Evolutionary conservation across 2,329 filamentous ascomycete species (phyloP).

Genomic region (Cytospora schulzeri): DNA sequence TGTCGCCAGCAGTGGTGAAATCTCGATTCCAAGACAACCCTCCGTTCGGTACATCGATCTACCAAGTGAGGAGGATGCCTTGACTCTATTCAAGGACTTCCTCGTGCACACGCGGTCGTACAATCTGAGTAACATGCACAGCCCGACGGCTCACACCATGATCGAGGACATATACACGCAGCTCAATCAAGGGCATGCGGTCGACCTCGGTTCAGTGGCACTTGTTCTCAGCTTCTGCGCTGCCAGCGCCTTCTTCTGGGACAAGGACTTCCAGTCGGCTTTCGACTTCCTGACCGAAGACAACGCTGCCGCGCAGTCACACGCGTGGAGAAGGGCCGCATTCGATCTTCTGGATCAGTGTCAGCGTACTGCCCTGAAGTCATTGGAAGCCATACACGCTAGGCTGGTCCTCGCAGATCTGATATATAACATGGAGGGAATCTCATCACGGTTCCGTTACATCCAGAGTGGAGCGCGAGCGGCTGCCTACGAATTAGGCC

Average conservation of each 20-base stretch:
- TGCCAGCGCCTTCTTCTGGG: slow-evolving; percentile 36
- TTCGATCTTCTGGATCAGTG: slow-evolving; percentile 41
- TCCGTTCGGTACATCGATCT: slow-evolving; percentile 14
- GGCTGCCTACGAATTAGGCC: slow-evolving; percentile 38
- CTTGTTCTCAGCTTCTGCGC: slow-evolving; percentile 35
- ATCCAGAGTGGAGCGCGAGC: slow-evolving; percentile 36
- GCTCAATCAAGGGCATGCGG: slow-evolving; percentile 22
- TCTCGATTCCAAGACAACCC: background rate
- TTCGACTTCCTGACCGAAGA: slow-evolving; percentile 29
- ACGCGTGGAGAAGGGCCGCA: slow-evolving; percentile 39
- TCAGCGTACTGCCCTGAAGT: slow-evolving; percentile 34
- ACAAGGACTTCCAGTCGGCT: slow-evolving; percentile 1
- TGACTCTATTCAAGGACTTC: slow-evolving; percentile 35
- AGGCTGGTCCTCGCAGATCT: slow-evolving; percentile 42
- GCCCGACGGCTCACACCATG: slow-evolving; percentile 29
- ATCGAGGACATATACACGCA: slow-evolving; percentile 31
- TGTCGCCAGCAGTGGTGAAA: background rate
- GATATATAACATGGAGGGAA: slow-evolving; percentile 43
- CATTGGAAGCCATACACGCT: slow-evolving; percentile 42
- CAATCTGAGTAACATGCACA: slow-evolving; percentile 28
- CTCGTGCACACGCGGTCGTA: slow-evolving; percentile 32
- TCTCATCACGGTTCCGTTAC: slow-evolving; percentile 38
- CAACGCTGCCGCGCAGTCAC: slow-evolving; percentile 25
- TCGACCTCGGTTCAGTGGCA: slow-evolving; percentile 30
- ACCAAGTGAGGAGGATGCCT: slow-evolving; percentile 30